A percentile compares a stretch with the other conserved stretches of the same genome.
phyloP scores from a whole-genome alignment of 495 filamentous ascomycete species.

The Aspergillus baeticus region DNA sequence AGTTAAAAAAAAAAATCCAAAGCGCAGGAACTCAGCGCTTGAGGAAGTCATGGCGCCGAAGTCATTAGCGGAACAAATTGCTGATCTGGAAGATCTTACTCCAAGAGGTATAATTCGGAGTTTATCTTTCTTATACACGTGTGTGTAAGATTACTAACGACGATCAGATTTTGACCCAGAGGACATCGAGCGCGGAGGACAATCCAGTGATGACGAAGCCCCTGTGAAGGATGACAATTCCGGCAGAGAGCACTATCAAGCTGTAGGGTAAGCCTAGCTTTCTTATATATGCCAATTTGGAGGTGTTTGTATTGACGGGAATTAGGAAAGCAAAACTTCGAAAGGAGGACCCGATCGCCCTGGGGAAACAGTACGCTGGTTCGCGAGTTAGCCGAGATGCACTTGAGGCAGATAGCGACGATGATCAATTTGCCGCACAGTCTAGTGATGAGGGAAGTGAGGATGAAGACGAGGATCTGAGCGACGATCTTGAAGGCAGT shows the following conservation, averaged over 20 bases:
- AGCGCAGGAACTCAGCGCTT: neutral
- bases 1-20: conserved; percentile 17
- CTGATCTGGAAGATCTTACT: conserved; percentile 60
- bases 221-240: conserved; percentile 43
- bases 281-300: conserved; percentile 5
- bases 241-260: conserved; percentile 79
- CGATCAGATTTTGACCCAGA: conserved; percentile 84
- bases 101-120: conserved; percentile 51
- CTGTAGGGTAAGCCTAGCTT: conserved; percentile 61
- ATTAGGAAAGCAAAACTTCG: conserved; percentile 80
- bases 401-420: conserved; percentile 51
- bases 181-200: conserved; percentile 55
- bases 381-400: conserved; percentile 72
- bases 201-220: conserved; percentile 54
- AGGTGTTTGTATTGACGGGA: conserved; percentile 2
- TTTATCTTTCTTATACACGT: neutral
- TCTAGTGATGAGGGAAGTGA: conserved; percentile 34
- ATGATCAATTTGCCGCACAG: conserved; percentile 42
- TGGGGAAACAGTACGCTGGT: conserved; percentile 81
- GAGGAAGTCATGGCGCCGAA: conserved; percentile 21
- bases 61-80: conserved; percentile 63
- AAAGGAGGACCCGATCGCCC: conserved; percentile 57
- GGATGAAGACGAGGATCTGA: conserved; percentile 57
- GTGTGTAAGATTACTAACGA: neutral
- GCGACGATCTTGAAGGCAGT: conserved; percentile 48